A percentile compares a stretch with the other conserved stretches of the same genome.
phyloP scores from a whole-genome alignment of 345 rosid genomes.

The Populus ilicifolia region DNA sequence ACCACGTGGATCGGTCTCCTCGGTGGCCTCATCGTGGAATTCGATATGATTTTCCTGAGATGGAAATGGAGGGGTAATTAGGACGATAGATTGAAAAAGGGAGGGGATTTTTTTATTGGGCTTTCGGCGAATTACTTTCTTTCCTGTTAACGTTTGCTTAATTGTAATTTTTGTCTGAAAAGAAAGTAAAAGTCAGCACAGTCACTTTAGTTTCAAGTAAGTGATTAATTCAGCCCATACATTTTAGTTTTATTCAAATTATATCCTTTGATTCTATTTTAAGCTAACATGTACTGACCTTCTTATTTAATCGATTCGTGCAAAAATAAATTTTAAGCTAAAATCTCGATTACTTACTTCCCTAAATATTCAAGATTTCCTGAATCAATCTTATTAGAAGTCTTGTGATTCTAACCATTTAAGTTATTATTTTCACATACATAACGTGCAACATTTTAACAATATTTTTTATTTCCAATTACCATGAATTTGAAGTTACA shows the following conservation, averaged over 20 bases:
- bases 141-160: not conserved
- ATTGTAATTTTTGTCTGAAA: not conserved
- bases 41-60: not conserved
- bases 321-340: not conserved
- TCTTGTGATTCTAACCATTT: no score
- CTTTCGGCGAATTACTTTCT: not conserved
- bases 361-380: not conserved
- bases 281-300: not conserved
- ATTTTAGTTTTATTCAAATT: not conserved
- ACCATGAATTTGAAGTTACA: not conserved
- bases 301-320: no score
- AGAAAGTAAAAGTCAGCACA: not conserved
- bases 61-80: not conserved
- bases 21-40: conserved; percentile 50
- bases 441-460: not conserved
- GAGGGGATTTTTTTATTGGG: not conserved
- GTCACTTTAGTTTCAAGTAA: not conserved
- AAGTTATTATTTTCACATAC: not conserved
- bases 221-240: not conserved
- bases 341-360: no score
- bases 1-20: conserved; percentile 67
- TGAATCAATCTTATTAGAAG: not conserved
- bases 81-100: not conserved
- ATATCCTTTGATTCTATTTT: not conserved
- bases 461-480: not conserved